Evolutionary conservation across 1,284 basidiomycete species (phyloP).

Genomic region (Hortiboletus rubellus): DNA sequence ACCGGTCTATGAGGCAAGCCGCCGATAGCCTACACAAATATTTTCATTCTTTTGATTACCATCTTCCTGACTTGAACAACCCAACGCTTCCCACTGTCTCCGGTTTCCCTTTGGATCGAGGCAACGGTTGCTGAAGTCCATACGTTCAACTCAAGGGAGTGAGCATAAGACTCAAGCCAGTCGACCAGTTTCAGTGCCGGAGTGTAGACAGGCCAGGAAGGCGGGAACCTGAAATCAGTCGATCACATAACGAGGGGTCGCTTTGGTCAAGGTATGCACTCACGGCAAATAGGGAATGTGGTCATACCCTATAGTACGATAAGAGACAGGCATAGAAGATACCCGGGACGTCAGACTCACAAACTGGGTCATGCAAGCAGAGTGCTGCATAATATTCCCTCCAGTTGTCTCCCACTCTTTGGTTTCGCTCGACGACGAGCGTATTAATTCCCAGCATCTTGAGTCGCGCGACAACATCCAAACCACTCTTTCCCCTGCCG

Average conservation of each 20-base stretch:
- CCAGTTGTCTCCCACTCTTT: slow-evolving; percentile 28
- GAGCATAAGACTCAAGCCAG: slow-evolving; percentile 51
- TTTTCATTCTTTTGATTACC: too few relatives aligned
- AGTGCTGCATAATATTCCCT: slow-evolving; percentile 32
- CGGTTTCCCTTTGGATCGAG: slow-evolving; percentile 32
- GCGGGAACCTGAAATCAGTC: slow-evolving; percentile 30
- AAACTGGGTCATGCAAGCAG: slow-evolving; percentile 30
- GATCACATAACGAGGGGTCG: not conserved
- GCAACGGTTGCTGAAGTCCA: slow-evolving; percentile 44
- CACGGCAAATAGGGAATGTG: slow-evolving; percentile 41
- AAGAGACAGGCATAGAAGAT: not conserved
- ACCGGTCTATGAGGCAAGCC: too few relatives aligned
- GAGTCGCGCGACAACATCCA: slow-evolving; percentile 41
- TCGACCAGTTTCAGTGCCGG: slow-evolving; percentile 46
- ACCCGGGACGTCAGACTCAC: slow-evolving; percentile 27
- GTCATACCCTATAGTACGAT: slow-evolving; percentile 28
- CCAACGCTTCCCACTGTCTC: slow-evolving; percentile 40
- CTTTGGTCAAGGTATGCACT: not conserved
- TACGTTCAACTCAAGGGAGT: slow-evolving; percentile 46
- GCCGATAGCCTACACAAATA: too few relatives aligned
- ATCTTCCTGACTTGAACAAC: slow-evolving; percentile 32
- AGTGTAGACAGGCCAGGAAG: slow-evolving; percentile 42
- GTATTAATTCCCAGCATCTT: slow-evolving; percentile 41
- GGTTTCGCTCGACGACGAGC: slow-evolving; percentile 39
- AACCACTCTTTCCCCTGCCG: slow-evolving; percentile 44